Percentiles rank a stretch among this genome's conserved stretches.
Evolutionary conservation across 1,284 basidiomycete species (phyloP).

Genomic region (Papiliotrema fonsecae): DNA sequence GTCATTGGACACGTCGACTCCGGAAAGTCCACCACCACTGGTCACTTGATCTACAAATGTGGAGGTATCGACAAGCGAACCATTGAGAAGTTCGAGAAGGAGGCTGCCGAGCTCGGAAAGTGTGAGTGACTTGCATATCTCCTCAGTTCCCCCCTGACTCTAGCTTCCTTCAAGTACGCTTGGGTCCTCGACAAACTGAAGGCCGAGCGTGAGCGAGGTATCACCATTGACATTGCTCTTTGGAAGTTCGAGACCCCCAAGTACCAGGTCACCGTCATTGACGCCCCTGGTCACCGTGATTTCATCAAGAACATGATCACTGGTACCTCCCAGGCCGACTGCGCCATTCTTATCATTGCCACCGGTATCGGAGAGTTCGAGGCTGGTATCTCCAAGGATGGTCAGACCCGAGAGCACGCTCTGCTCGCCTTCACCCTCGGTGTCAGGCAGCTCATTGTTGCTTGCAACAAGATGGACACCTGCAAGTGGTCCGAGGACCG

Average conservation of each 20-base stretch:
- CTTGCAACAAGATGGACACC: slow-evolving; percentile 79
- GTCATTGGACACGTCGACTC: slow-evolving; percentile 23
- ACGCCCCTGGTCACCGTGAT: slow-evolving; percentile 98
- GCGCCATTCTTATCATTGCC: slow-evolving; percentile 99
- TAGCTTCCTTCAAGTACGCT: slow-evolving; percentile 94
- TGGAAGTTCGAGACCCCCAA: slow-evolving; percentile 99
- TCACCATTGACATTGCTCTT: slow-evolving; percentile 97
- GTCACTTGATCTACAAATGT: slow-evolving; percentile 99
- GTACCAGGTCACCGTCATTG: slow-evolving; percentile 73
- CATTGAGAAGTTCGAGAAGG: slow-evolving; percentile 99
- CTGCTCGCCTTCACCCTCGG: slow-evolving; percentile 99
- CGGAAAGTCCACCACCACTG: slow-evolving; percentile 98
- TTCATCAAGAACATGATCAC: slow-evolving; percentile 99
- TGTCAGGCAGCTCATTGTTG: slow-evolving; percentile 99
- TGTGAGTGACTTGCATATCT: slow-evolving; percentile 21
- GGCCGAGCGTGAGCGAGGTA: slow-evolving; percentile 90
- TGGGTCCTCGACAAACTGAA: slow-evolving; percentile 99
- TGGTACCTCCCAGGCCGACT: slow-evolving; percentile 99
- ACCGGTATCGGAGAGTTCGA: slow-evolving; percentile 99
- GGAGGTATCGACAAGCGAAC: slow-evolving; percentile 99
- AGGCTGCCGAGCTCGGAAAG: slow-evolving; percentile 99
- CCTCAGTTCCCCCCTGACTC: no score
- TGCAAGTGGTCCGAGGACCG: slow-evolving; percentile 94
- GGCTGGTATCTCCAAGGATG: slow-evolving; percentile 99
- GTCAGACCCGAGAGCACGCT: slow-evolving; percentile 99